Evolutionary conservation across 805 yeast genomes (phyloP).

Genomic region (Myxozyma vanderwaltii): DNA sequence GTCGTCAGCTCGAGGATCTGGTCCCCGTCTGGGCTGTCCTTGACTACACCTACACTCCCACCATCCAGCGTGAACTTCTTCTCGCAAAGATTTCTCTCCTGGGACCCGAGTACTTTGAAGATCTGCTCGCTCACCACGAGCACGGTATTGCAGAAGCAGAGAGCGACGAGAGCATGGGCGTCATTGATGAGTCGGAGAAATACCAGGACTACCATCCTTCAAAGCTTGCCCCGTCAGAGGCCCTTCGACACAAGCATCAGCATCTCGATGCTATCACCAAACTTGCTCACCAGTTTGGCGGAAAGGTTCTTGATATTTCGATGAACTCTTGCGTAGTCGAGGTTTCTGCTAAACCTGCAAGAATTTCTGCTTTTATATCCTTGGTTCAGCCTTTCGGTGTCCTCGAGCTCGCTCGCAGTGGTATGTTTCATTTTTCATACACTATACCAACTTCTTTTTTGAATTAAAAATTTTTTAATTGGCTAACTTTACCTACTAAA

Average conservation of each 20-base stretch:
- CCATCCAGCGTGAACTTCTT: slow-evolving; percentile 86
- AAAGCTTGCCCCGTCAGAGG: slow-evolving; percentile 86
- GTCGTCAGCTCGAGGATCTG: slow-evolving; percentile 95
- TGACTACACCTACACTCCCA: slow-evolving; percentile 87
- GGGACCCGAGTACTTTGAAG: slow-evolving; percentile 98
- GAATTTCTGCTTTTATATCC: slow-evolving; percentile 82
- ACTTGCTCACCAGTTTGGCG: slow-evolving; percentile 85
- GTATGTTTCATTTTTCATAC: slow-evolving; percentile 45
- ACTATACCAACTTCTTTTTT: neutral
- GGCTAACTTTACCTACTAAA: neutral
- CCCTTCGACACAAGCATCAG: slow-evolving; percentile 87
- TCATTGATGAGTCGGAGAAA: slow-evolving; percentile 11
- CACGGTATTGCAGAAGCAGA: slow-evolving; percentile 42
- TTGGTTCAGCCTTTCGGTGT: slow-evolving; percentile 95
- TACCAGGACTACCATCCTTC: slow-evolving; percentile 68
- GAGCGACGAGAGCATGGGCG: slow-evolving; percentile 41
- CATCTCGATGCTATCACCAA: slow-evolving; percentile 84
- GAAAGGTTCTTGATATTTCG: slow-evolving; percentile 86
- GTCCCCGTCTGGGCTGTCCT: slow-evolving; percentile 98
- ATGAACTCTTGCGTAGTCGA: slow-evolving; percentile 94
- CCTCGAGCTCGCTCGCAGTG: slow-evolving; percentile 93
- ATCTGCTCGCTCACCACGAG: slow-evolving; percentile 81
- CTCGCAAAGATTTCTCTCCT: slow-evolving; percentile 88
- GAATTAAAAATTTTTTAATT: neutral
- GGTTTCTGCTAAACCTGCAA: slow-evolving; percentile 88